phyloP scores from a whole-genome alignment of 331 rosid species.

The Pyrus hybrid region DNA sequence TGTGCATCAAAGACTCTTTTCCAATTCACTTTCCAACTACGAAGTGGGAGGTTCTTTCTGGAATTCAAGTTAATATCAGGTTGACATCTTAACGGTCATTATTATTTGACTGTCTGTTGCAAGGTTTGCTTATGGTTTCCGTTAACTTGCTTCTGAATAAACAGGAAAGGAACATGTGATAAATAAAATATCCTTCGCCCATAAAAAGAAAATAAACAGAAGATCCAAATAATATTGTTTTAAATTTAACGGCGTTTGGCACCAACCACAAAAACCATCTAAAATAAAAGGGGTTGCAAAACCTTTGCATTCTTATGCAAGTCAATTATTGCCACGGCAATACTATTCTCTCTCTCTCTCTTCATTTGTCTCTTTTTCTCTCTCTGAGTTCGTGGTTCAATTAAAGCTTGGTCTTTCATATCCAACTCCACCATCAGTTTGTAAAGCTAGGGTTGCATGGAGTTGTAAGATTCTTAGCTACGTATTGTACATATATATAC shows the following conservation, averaged over 20 bases:
- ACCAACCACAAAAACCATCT: slow-evolving; percentile 42
- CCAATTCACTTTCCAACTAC: not conserved
- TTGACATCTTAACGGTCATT: slow-evolving; percentile 8
- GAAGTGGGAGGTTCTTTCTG: slow-evolving; percentile 1
- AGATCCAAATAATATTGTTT: not conserved
- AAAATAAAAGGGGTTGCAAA: slow-evolving; percentile 38
- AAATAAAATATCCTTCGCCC: not conserved
- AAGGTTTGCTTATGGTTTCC: slow-evolving; percentile 40
- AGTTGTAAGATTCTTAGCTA: too few relatives aligned
- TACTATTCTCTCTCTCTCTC: not conserved
- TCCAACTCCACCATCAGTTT: not conserved
- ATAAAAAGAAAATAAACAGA: too few relatives aligned
- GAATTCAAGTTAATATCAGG: not conserved
- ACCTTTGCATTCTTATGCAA: slow-evolving; percentile 28
- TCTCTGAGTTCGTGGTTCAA: slow-evolving; percentile 1
- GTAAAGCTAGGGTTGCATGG: not conserved
- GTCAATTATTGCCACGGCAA: not conserved
- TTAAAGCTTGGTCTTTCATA: not conserved
- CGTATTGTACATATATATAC: not conserved
- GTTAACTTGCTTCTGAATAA: slow-evolving; percentile 30
- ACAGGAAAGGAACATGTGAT: slow-evolving; percentile 4
- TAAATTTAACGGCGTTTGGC: slow-evolving; percentile 36
- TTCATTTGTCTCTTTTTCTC: not conserved
- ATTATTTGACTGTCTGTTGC: slow-evolving; percentile 5
- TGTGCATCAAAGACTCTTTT: not conserved